Evolutionary conservation across 2,329 filamentous ascomycete genomes (phyloP).

Genomic region (Alternaria conjuncta): DNA sequence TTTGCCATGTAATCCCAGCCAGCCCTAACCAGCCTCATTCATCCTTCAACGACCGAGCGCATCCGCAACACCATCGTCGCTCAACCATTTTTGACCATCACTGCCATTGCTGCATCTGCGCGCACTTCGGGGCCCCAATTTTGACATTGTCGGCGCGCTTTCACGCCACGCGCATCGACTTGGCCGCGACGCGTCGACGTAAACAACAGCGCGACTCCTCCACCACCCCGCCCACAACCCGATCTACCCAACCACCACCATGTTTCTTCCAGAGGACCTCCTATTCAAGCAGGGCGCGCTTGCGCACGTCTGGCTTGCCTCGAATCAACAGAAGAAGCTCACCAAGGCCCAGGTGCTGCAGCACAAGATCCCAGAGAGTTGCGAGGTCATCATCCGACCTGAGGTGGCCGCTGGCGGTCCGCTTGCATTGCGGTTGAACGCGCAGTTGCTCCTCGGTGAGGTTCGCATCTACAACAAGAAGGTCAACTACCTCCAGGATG

Average conservation of each 20-base stretch:
- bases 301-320: constrained; percentile 96
- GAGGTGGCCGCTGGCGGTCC: constrained; percentile 71
- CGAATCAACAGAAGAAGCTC: constrained; percentile 97
- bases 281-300: constrained; percentile 96
- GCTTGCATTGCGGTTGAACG: constrained; percentile 91
- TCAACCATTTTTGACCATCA: constrained; percentile 17
- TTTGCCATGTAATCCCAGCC: constrained; percentile 14
- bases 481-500: constrained; percentile 92
- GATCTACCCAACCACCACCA: constrained; percentile 51
- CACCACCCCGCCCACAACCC: constrained; percentile 18
- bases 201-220: constrained; percentile 38
- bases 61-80: constrained; percentile 30
- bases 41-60: constrained; percentile 26
- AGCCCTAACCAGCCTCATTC: constrained; percentile 17
- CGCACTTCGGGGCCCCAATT: constrained; percentile 22
- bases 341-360: constrained; percentile 96
- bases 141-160: constrained; percentile 29
- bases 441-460: constrained; percentile 91
- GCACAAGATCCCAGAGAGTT: constrained; percentile 92
- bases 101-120: constrained; percentile 32
- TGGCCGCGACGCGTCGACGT: constrained; percentile 40
- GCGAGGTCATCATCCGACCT: constrained; percentile 91
- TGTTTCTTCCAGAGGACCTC: constrained; percentile 98
- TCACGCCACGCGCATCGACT: constrained; percentile 30
- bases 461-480: constrained; percentile 98